Base-by-base conservation (phyloP, 2,329 filamentous ascomycete species). In the Ciborinia camelliae region DNA sequence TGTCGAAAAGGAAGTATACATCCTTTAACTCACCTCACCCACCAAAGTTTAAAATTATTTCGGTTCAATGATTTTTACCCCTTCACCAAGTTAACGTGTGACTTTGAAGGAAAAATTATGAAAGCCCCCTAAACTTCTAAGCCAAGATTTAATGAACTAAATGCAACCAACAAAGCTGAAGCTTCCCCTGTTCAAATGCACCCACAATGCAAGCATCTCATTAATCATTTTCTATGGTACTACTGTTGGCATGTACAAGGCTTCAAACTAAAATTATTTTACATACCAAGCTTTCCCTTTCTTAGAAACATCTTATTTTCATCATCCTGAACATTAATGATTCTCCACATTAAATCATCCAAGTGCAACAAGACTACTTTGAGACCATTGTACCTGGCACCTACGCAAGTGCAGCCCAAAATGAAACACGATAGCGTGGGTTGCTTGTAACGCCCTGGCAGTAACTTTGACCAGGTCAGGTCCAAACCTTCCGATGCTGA, bases 391-490 rank as follows among this genome's bases (percentile, higher is more conserved):
- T 63, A 59, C 62, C 62, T 63, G 53, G 43, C 28, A 47, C 41
- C 55, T 58, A 58, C 55, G 55, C 55, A 35, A 47, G 41, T 58
- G 55, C 41, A 58, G 70, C 68, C 69, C 57, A 68, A 67, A 71
- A 72, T 73, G 71, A 73, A 73, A 73, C 72, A 73, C 68, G 67
- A 72, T 73, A 73, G 72, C 71, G 72, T 73, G 72, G 72, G 65
- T 68, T 68, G 65, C 72, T 67, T 73, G 71, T 66, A 65, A 66
- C 64, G 53, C 63, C 53, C 53, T 59, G 62, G 53, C 52, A 63
- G 64, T 66, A 32, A 53, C 59, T 62, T 66, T 55, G 48, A 47
- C 67, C 57, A 53, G 45, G 48, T 59, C 63, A 58, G 55, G 55
- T 47, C 28, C 41, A 58, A 48, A 62, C 51, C 57, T 62, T 64